phyloP scores from a whole-genome alignment of 106 monocot genomes.

The Vanilla planifolia region DNA sequence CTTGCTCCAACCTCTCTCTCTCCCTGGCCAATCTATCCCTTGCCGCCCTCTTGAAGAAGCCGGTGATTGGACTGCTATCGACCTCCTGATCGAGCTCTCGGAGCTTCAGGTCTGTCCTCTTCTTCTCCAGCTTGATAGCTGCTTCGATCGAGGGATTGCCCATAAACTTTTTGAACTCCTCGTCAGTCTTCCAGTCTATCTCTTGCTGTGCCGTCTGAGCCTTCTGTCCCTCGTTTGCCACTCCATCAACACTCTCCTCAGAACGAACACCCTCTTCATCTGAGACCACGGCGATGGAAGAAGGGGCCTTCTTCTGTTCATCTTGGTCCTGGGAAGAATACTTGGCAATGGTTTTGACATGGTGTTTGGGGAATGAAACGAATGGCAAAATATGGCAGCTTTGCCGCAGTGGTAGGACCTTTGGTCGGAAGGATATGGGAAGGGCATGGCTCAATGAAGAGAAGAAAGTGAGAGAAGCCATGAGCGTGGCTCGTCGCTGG shows the following conservation, averaged over 20 bases:
- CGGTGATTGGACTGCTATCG: conserved; percentile 32
- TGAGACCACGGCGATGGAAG: conserved; percentile 10
- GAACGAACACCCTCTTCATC: not conserved
- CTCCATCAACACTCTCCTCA: not conserved
- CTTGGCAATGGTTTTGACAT: not conserved
- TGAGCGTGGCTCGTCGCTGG: not conserved
- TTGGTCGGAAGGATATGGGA: not conserved
- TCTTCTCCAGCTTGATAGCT: conserved; percentile 90
- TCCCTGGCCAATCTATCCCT: conserved; percentile 43
- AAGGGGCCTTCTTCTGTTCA: conserved; percentile 7
- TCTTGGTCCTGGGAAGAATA: conserved; percentile 20
- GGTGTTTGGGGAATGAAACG: not conserved
- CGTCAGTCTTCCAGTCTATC: conserved; percentile 78
- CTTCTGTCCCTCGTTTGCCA: conserved; percentile 12
- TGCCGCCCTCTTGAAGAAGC: conserved; percentile 29
- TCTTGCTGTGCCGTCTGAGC: conserved; percentile 38
- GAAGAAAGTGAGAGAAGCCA: conserved; percentile 4
- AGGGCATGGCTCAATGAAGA: not conserved
- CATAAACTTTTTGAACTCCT: conserved; percentile 93
- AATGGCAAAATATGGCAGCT: conserved; percentile 1
- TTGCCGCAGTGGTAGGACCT: not conserved
- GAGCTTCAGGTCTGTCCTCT: conserved; percentile 62
- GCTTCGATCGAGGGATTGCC: conserved; percentile 89
- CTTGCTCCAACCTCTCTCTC: conserved; percentile 77
- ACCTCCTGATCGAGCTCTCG: conserved; percentile 49